Evolutionary conservation across 345 rosid species (phyloP).

Genomic region (Reutealis trisperma): DNA sequence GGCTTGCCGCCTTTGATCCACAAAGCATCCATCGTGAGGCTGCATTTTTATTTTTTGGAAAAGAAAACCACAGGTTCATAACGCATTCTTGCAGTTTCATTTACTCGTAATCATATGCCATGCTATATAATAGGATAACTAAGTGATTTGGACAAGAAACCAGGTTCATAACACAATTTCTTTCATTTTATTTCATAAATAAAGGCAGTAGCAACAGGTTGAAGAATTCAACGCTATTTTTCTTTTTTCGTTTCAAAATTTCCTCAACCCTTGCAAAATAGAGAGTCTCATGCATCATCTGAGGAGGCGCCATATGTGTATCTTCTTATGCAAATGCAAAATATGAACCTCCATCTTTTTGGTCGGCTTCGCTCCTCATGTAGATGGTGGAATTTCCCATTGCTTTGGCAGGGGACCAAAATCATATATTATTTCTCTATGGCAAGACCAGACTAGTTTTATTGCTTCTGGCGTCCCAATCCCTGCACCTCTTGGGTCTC

Average conservation of each 20-base stretch:
- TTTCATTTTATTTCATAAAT: not conserved
- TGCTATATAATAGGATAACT: too few species aligned
- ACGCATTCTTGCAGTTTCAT: too few species aligned
- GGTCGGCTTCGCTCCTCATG: constrained; percentile 29
- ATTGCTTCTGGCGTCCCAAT: constrained; percentile 98
- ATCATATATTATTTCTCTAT: constrained; percentile 90
- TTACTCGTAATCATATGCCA: not conserved
- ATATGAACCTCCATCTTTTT: too few species aligned
- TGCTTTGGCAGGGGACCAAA: constrained; percentile 70
- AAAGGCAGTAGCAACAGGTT: not conserved
- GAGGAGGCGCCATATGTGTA: too few species aligned
- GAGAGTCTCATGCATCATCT: too few species aligned
- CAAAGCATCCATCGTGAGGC: too few species aligned
- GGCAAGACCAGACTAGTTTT: constrained; percentile 98
- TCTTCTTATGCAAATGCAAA: too few species aligned
- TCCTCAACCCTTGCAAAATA: not conserved
- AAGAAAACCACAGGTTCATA: too few species aligned
- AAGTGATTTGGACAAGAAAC: not conserved
- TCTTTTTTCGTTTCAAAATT: not conserved
- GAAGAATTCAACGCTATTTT: constrained; percentile 7
- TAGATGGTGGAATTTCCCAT: constrained; percentile 82
- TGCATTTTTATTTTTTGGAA: too few species aligned
- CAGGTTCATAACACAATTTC: not conserved
- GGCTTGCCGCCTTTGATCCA: too few species aligned
- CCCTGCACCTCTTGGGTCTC: constrained; percentile 99